A percentile compares a stretch with the other conserved stretches of the same genome.
Evolutionary conservation across 805 yeast species (phyloP).

Genomic region (Candida golubevii): DNA sequence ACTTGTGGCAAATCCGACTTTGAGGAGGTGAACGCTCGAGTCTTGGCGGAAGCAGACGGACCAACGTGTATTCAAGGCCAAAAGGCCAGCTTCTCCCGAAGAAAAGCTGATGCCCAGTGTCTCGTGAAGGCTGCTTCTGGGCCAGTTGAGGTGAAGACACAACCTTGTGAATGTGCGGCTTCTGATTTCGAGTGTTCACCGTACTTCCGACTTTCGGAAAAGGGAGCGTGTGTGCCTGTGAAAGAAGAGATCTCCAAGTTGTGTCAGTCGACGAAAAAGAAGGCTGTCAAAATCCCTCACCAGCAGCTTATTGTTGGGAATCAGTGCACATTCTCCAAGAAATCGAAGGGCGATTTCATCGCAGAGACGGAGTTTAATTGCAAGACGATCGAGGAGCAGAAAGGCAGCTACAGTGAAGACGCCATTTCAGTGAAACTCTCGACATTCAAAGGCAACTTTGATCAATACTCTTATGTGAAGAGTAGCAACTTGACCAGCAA

Average conservation of each 20-base stretch:
- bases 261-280: conserved; percentile 21
- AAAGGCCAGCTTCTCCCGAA: conserved; percentile 55
- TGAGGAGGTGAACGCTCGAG: conserved; percentile 60
- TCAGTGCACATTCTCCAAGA: conserved; percentile 33
- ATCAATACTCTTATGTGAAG: conserved; percentile 49
- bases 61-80: conserved; percentile 67
- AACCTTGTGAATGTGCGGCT: conserved; percentile 60
- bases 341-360: conserved; percentile 15
- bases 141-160: conserved; percentile 46
- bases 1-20: conserved; percentile 49
- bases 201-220: conserved; percentile 34
- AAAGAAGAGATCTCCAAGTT: conserved; percentile 20
- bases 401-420: conserved; percentile 1
- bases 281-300: conserved; percentile 30
- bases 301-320: conserved; percentile 44
- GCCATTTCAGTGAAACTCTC: conserved; percentile 36
- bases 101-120: conserved; percentile 64
- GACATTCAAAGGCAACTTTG: conserved; percentile 49
- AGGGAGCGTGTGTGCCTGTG: conserved; percentile 47
- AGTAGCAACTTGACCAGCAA: conserved; percentile 27
- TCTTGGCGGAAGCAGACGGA: conserved; percentile 22
- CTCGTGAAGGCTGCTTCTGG: conserved; percentile 46
- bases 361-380: conserved; percentile 15
- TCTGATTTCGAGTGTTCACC: conserved; percentile 67
- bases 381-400: conserved; percentile 9